Conservation (phyloP, 2,329 filamentous ascomycete genomes). For the Trichoderma sp. region DNA sequence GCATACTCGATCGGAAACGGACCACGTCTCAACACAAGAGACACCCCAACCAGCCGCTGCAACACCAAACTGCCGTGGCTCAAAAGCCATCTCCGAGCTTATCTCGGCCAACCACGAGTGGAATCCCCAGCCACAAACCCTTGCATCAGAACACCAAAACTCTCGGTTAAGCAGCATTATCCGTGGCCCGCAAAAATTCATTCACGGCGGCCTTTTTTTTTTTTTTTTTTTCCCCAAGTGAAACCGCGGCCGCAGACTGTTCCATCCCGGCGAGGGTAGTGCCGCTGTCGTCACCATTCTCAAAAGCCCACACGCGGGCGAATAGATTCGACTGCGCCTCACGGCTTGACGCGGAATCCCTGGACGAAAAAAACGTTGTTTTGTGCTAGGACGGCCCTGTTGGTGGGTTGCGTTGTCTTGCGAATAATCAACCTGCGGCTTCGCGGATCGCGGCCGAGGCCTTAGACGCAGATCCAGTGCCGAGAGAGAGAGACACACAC, state of each 20-base stretch:
- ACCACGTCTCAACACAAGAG: background rate
- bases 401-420: background rate
- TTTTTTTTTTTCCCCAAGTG: too few relatives aligned
- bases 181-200: background rate
- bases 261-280: background rate
- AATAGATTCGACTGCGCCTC: constrained; percentile 9
- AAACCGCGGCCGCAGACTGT: background rate
- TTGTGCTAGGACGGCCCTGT: background rate
- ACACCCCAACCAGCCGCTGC: background rate
- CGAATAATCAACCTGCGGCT: background rate
- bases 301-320: background rate
- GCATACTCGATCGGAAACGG: background rate
- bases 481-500: background rate
- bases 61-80: background rate
- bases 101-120: background rate
- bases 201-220: background rate
- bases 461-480: background rate
- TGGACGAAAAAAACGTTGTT: background rate
- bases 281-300: constrained; percentile 6
- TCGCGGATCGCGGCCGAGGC: constrained; percentile 5
- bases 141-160: background rate
- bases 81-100: background rate
- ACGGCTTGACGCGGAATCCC: background rate
- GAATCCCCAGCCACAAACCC: background rate
- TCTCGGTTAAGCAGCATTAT: background rate